phyloP scores from a whole-genome alignment of 768 basidiomycete species.

The Mycena floridula region DNA sequence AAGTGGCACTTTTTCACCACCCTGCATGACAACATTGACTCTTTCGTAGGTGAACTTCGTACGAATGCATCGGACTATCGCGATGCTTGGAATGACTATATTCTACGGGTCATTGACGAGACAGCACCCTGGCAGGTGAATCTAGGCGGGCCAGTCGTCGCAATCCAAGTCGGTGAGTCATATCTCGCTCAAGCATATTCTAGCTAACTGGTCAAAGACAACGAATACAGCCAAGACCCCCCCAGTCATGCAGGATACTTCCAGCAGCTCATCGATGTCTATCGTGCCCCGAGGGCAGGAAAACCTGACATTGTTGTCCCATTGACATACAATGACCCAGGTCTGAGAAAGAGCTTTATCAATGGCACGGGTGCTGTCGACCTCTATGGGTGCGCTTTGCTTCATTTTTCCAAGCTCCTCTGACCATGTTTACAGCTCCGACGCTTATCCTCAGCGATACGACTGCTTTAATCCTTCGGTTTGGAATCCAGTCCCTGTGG shows the following conservation, averaged over 20 bases:
- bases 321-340: constrained; percentile 47
- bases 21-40: no score
- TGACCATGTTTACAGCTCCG: constrained; percentile 19
- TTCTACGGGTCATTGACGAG: constrained; percentile 37
- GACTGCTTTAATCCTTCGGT: constrained; percentile 46
- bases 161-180: neutral
- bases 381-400: constrained; percentile 34
- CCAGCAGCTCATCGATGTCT: constrained; percentile 30
- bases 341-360: constrained; percentile 31
- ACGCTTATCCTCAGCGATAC: constrained; percentile 49
- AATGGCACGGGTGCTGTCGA: constrained; percentile 48
- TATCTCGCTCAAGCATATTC: no score
- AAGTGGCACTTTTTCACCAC: no score
- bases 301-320: constrained; percentile 36
- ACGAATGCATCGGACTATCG: constrained; percentile 49
- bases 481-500: constrained; percentile 39
- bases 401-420: constrained; percentile 1
- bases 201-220: constrained; percentile 18
- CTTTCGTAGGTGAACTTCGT: no score
- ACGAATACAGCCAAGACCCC: constrained; percentile 43
- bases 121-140: constrained; percentile 42
- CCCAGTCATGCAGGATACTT: constrained; percentile 44
- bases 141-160: constrained; percentile 47
- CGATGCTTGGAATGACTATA: constrained; percentile 47
- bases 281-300: constrained; percentile 27